Evolutionary conservation across 2,329 filamentous ascomycete genomes (phyloP).

Genomic region (Fusarium bactridioides): DNA sequence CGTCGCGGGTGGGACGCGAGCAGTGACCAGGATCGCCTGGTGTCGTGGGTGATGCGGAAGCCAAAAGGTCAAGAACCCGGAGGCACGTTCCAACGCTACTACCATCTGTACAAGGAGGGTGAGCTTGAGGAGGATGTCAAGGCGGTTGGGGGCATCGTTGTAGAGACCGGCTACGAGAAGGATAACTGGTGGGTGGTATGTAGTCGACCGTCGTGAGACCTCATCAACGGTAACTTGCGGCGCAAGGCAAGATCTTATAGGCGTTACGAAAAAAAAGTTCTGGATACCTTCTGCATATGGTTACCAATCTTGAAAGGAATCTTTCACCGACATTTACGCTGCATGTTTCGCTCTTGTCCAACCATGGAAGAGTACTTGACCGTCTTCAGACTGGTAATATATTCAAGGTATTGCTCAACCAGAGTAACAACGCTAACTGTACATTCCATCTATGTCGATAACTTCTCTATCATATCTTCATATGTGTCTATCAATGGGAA

Average conservation of each 20-base stretch:
- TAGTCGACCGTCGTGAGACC: constrained; percentile 40
- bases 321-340: constrained; percentile 5
- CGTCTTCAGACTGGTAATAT: constrained; percentile 2
- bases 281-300: not conserved
- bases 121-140: constrained; percentile 85
- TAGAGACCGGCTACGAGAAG: constrained; percentile 89
- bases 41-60: constrained; percentile 83
- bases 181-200: constrained; percentile 97
- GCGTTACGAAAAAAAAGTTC: constrained; percentile 4
- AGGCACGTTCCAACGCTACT: constrained; percentile 85
- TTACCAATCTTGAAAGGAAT: constrained; percentile 1
- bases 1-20: constrained; percentile 88
- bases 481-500: constrained; percentile 24
- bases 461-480: constrained; percentile 21
- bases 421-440: constrained; percentile 32
- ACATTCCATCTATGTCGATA: constrained; percentile 25
- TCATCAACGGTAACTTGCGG: constrained; percentile 6
- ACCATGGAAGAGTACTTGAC: constrained; percentile 7
- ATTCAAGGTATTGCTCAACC: constrained; percentile 6
- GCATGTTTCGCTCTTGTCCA: constrained; percentile 11
- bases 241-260: constrained; percentile 7
- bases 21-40: constrained; percentile 88
- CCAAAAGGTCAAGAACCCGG: constrained; percentile 47
- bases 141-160: constrained; percentile 76
- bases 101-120: constrained; percentile 87